Evolutionary conservation across 345 rosid species (phyloP), one percentile per base, ranked within the genome.

Genomic region (Linum trigynum): DNA sequence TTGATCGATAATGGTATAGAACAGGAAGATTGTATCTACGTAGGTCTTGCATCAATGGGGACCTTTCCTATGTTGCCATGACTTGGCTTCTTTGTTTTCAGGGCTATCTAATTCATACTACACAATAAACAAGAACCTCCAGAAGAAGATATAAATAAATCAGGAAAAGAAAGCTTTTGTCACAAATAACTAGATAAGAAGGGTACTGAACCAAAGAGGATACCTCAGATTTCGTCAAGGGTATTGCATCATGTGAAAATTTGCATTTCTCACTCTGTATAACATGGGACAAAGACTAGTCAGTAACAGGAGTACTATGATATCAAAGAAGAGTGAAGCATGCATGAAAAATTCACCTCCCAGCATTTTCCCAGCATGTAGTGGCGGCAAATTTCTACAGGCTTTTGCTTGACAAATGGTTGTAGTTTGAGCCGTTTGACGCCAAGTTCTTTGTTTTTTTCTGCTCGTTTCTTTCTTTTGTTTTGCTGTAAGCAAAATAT

Each of bases 171-270:
- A 55, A 68, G 16, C 32, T 35, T 4, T 56, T 51, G 36, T 57
- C 57, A 56, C 5, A 8, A 37, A 69, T 45, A 14, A 12, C 51
- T 51, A 64, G 4, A 16, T 23, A 71, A 15, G 55, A 35, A 65
- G 16, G 38, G 10, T 35, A 37, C 41, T 43, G 71, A 66, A 15
- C 9, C 72, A 68, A 59, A 41, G 41, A 43, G 5, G 63, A 37
- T 81, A 86, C 92, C 85, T 71, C 77, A 62, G 86, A 88, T 80
- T 92, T 92, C 58, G 97, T 92, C 80, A 86, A 66, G 59, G 97
- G 97, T 48, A 59, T 77, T 1, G 79, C 69, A 74, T 90, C 98
- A 76, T 92, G 98, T 55, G 97, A 92, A 76, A 79, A 90, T 66
- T 83, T 90, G 87, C 98, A 92, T 55, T 83, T 76, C 35, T 86